Evolutionary conservation across 306 rosid genomes (phyloP).

Genomic region (Albizia julibrissin): DNA sequence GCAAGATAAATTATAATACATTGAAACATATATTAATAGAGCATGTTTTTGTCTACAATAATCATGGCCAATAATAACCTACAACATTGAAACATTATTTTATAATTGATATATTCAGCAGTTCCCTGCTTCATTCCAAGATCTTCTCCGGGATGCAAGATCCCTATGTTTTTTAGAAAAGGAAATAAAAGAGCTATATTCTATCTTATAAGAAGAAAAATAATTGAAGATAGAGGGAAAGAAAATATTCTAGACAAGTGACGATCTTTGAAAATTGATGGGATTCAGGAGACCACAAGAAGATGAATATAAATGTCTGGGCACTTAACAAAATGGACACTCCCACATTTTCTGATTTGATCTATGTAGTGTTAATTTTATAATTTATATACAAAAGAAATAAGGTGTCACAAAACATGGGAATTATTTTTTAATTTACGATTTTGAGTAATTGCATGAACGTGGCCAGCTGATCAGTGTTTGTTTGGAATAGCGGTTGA

Average conservation of each 20-base stretch:
- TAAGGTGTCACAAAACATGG: background rate
- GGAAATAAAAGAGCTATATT: background rate
- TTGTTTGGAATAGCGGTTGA: no score
- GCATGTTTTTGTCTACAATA: no score
- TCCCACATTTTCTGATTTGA: conserved; percentile 2
- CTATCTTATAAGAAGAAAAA: background rate
- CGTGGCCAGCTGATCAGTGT: conserved; percentile 20
- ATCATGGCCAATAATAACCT: background rate
- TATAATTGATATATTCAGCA: background rate
- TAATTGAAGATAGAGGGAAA: background rate
- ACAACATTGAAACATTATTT: background rate
- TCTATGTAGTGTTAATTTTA: background rate
- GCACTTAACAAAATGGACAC: background rate
- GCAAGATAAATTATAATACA: background rate
- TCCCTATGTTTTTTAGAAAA: background rate
- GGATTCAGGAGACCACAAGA: conserved; percentile 8
- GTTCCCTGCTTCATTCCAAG: background rate
- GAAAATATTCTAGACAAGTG: background rate
- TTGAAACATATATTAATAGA: no score
- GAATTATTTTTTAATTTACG: background rate
- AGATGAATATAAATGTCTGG: background rate
- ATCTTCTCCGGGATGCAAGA: background rate
- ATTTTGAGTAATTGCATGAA: background rate
- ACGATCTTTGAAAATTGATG: background rate
- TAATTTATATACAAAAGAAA: background rate